A percentile compares a stretch with the other conserved stretches of the same genome.
phyloP scores from a whole-genome alignment of 805 yeast species.

The Hanseniaspora osmophila region DNA sequence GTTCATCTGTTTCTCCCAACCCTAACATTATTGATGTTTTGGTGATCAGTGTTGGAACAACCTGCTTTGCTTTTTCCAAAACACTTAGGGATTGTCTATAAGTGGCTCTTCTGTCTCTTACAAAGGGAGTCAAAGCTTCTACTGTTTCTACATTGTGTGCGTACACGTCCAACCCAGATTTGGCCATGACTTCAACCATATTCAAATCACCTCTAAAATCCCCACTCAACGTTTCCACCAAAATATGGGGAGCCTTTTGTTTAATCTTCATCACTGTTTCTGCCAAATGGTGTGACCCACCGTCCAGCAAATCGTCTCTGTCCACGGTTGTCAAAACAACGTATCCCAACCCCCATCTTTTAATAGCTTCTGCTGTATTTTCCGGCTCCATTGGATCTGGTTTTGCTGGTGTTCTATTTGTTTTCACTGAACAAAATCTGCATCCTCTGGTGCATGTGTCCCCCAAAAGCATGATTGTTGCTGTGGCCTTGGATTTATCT shows the following conservation, averaged over 20 bases:
- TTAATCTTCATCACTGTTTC: slow-evolving; percentile 78
- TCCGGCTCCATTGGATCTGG: slow-evolving; percentile 96
- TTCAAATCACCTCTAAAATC: slow-evolving; percentile 86
- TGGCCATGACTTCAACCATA: slow-evolving; percentile 67
- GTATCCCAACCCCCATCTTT: slow-evolving; percentile 96
- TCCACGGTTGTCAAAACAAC: slow-evolving; percentile 96
- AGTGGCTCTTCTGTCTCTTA: slow-evolving; percentile 93
- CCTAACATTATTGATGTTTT: slow-evolving; percentile 95
- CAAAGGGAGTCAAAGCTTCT: slow-evolving; percentile 84
- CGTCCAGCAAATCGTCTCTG: slow-evolving; percentile 85
- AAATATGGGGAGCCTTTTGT: slow-evolving; percentile 73
- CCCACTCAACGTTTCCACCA: slow-evolving; percentile 88
- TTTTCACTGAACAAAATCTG: slow-evolving; percentile 92
- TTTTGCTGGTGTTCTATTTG: slow-evolving; percentile 72
- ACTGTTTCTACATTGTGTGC: slow-evolving; percentile 97
- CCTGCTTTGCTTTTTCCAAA: slow-evolving; percentile 63
- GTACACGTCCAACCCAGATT: slow-evolving; percentile 83
- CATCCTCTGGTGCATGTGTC: slow-evolving; percentile 99
- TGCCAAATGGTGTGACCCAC: slow-evolving; percentile 84
- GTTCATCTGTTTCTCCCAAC: slow-evolving; percentile 90
- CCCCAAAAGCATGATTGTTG: slow-evolving; percentile 95
- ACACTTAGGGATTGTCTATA: slow-evolving; percentile 78
- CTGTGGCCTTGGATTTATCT: slow-evolving; percentile 59
- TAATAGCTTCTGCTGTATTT: slow-evolving; percentile 92
- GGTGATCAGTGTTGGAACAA: slow-evolving; percentile 64